Percentiles rank a stretch among this genome's conserved stretches.
Conservation (phyloP, 2,329 filamentous ascomycete genomes). For the Hypocrella siamensis region DNA sequence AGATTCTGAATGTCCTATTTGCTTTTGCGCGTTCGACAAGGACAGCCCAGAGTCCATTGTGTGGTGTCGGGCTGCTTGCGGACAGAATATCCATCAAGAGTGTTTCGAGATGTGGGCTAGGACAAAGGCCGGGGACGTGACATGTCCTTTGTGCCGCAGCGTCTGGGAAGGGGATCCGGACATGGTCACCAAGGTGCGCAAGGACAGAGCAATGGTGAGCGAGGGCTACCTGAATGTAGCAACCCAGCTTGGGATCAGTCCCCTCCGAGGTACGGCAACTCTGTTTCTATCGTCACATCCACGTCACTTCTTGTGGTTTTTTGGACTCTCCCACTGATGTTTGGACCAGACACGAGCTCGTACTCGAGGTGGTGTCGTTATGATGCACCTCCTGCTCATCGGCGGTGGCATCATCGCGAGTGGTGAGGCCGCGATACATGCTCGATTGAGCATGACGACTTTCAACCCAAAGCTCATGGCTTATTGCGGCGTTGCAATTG, state of each 20-base stretch:
- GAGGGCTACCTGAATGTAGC: constrained; percentile 51
- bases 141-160: constrained; percentile 46
- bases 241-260: constrained; percentile 40
- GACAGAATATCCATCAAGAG: constrained; percentile 36
- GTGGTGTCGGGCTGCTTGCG: constrained; percentile 36
- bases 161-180: constrained; percentile 33
- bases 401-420: too few species aligned
- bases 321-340: too few species aligned
- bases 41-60: constrained; percentile 21
- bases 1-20: constrained; percentile 42
- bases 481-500: too few species aligned
- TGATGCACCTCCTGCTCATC: too few species aligned
- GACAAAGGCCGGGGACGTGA: constrained; percentile 28
- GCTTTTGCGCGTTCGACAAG: constrained; percentile 30
- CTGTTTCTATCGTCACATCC: neutral
- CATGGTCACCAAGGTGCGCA: constrained; percentile 26
- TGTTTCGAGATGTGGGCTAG: constrained; percentile 40
- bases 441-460: too few species aligned
- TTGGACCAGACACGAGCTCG: too few species aligned
- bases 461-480: too few species aligned
- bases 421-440: too few species aligned
- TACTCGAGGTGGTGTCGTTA: too few species aligned
- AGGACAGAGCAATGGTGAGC: constrained; percentile 19
- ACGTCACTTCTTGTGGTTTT: too few species aligned
- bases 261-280: constrained; percentile 26